phyloP scores from a whole-genome alignment of 371 early-diverging fungal species.

The Mortierella sp. region DNA sequence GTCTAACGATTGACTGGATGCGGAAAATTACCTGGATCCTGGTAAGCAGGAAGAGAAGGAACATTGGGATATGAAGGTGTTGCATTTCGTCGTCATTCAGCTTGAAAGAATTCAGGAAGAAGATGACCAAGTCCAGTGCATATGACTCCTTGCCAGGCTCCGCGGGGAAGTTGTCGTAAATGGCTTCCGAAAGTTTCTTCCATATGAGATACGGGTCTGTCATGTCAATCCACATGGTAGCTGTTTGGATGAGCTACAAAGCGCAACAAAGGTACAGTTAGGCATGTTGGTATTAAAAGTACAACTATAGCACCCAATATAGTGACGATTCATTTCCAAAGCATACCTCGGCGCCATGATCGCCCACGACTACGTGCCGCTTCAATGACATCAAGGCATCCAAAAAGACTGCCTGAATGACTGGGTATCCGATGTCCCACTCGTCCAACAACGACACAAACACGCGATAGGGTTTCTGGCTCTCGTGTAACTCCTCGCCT shows the following conservation, averaged over 20 bases:
- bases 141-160: constrained; percentile 58
- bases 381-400: constrained; percentile 80
- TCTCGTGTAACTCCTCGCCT: constrained; percentile 63
- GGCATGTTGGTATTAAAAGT: background rate
- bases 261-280: background rate
- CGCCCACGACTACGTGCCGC: constrained; percentile 60
- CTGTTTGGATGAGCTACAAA: constrained; percentile 78
- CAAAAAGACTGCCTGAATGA: constrained; percentile 80
- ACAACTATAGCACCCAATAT: background rate
- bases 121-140: constrained; percentile 72
- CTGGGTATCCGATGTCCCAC: constrained; percentile 84
- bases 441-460: constrained; percentile 91
- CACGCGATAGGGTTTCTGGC: constrained; percentile 83
- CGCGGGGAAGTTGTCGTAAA: constrained; percentile 65
- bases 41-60: constrained; percentile 71
- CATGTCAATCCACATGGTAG: constrained; percentile 92
- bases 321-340: background rate
- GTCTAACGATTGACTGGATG: background rate
- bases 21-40: constrained; percentile 63
- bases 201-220: constrained; percentile 88
- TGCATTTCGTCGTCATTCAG: constrained; percentile 86
- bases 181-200: constrained; percentile 75
- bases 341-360: constrained; percentile 63
- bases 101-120: constrained; percentile 77
- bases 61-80: constrained; percentile 84